A percentile compares a stretch with the other conserved stretches of the same genome.
Evolutionary conservation across 306 rosid species (phyloP).

Genomic region (Lathyrus sativus): DNA sequence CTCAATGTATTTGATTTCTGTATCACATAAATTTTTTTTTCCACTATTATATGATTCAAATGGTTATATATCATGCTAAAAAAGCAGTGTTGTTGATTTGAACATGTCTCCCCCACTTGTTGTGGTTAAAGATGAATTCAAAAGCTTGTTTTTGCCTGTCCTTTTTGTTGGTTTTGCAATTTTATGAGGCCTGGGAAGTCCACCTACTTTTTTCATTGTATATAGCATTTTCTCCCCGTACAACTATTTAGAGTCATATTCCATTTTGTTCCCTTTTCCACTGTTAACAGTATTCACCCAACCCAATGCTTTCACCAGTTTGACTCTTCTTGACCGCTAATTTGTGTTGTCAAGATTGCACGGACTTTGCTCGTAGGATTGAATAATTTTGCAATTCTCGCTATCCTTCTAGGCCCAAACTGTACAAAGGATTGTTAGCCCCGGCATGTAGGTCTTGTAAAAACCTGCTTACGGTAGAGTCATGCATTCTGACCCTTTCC

Average conservation of each 20-base stretch:
- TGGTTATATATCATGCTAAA: constrained; percentile 25
- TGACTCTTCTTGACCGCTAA: constrained; percentile 12
- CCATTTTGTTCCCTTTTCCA: background rate
- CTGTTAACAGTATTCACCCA: constrained; percentile 9
- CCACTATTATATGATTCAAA: constrained; percentile 14
- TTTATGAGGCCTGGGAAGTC: background rate
- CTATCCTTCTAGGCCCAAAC: background rate
- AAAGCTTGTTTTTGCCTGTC: background rate
- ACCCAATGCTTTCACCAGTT: constrained; percentile 7
- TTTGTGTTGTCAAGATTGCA: background rate
- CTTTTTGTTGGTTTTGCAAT: background rate
- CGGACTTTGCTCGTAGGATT: background rate
- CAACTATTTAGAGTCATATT: constrained; percentile 17
- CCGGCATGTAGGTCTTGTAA: background rate
- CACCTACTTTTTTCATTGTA: background rate
- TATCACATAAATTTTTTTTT: background rate
- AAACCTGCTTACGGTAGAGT: background rate
- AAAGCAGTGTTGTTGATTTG: background rate
- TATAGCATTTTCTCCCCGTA: background rate
- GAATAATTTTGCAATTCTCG: background rate
- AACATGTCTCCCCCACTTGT: constrained; percentile 1
- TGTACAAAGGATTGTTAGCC: background rate
- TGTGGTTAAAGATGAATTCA: background rate
- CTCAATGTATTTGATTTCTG: constrained; percentile 8
- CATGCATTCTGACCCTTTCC: background rate